These are phyloP conservation scores for Telopea speciosissima DNA, from an alignment of 177 flowering plant species.

Conservation along the genomic window DNA sequence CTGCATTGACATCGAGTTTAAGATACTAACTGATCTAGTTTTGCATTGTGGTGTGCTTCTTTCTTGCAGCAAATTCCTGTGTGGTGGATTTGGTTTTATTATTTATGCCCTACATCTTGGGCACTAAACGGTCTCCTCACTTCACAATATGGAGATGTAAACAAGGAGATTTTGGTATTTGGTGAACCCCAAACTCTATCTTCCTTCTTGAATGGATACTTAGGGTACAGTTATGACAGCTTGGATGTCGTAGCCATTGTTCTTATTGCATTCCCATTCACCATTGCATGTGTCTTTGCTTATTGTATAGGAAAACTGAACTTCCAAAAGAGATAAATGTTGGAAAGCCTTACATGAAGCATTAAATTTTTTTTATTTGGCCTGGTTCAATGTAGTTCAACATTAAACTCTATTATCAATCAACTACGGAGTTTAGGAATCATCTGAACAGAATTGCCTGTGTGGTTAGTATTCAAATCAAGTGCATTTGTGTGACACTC, in stretches of 20 bases:
- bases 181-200: conserved; percentile 24
- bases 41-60: neutral
- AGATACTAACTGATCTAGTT: no score
- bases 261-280: conserved; percentile 30
- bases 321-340: conserved; percentile 32
- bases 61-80: conserved; percentile 40
- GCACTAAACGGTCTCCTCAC: conserved; percentile 37
- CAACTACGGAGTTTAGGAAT: no score
- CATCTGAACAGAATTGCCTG: no score
- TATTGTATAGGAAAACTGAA: conserved; percentile 31
- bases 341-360: no score
- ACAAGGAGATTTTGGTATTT: conserved; percentile 24
- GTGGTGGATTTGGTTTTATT: conserved; percentile 63
- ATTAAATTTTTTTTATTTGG: no score
- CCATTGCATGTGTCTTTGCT: conserved; percentile 38
- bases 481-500: no score
- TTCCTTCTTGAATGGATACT: conserved; percentile 33
- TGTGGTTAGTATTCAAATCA: no score
- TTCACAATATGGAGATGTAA: conserved; percentile 47
- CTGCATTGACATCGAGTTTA: no score
- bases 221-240: conserved; percentile 30
- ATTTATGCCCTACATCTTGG: conserved; percentile 47
- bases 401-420: no score
- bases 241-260: conserved; percentile 38
- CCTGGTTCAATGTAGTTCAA: no score